Evolutionary conservation across 1,284 basidiomycete species (phyloP), one percentile per base, ranked within the genome.

Genomic region (Trichosporon inkin): DNA sequence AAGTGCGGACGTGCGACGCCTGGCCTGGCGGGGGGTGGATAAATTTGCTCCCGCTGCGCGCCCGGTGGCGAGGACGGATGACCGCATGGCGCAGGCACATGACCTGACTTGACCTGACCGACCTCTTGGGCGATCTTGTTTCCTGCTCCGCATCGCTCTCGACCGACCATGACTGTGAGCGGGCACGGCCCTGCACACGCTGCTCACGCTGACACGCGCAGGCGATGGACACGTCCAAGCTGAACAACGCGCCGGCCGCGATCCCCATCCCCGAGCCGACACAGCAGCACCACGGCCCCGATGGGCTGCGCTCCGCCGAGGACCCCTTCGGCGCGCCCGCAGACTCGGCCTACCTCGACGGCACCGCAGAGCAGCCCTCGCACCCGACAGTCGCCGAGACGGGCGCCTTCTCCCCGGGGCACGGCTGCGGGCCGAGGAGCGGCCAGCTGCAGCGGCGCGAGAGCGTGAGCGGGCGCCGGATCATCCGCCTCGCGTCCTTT

Each of bases 321-420:
- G 53, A 59, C 53, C 53, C 58, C 11, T 54, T 55, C 38, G 40
- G 35, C 39, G 35, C 28, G 20, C 17, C 40, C 35, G 35, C 35
- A n/a, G 68, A 70, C 35, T 72, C 72, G 34, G 68, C 65, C 4
- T 75, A 74, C 60, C 67, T 74, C 60, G 71, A 73, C 38, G 40
- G 44, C 24, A 41, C 19, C 10, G 32, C 6, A 5, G 57, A 58
- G 47, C 24, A 56, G 44, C 63, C 63, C 14, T 49, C 49, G 17
- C 63, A 64, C 60, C 75, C 75, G 8, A 76, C 75, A 2, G 65
- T 76, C n/a, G 75, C 75, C 11, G 75, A 76, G 61, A 76, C 75
- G 14, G 55, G 44, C n/a, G 63, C 65, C 10, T 39, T 36, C 22
- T 20, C 38, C 19, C 36, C 49, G 11, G 54, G 44, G 10, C 68